Evolutionary conservation across 2,329 filamentous ascomycete species (phyloP), one percentile per base, ranked within the genome.

Genomic region (Xenoacremonium recifei): DNA sequence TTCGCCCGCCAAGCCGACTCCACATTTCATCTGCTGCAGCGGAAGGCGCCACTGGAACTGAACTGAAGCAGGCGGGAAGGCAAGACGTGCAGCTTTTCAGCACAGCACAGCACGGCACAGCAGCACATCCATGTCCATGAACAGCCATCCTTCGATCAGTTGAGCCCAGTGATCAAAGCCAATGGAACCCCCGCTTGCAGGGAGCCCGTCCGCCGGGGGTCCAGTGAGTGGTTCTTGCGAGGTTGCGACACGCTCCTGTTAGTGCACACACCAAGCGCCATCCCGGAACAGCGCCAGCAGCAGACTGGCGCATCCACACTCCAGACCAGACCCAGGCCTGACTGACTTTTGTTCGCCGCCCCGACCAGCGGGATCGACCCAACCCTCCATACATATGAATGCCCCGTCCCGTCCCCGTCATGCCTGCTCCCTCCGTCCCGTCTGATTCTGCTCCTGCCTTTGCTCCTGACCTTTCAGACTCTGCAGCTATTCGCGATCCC

Each of bases 331-430:
- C 29, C 23, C 23, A 9, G n/a, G n/a, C n/a, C n/a, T n/a, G n/a
- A n/a, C n/a, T n/a, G n/a, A n/a, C n/a, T n/a, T n/a, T n/a, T n/a
- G n/a, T n/a, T n/a, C n/a, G 9, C 16, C 17, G 7, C 23, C 7
- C 13, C 23, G 23, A 27, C 23, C 23, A 27, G 13, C 23, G 23
- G n/a, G 29, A 31, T 31, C 29, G 29, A 16, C 9, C 32, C 32
- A 34, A 34, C 32, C 32, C 18, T 34, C 32, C 50, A 48, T 53
- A 53, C 50, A 48, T 53, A 53, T 53, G 50, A 53, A 53, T 40
- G 50, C 44, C 50, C 50, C 47, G 36, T 52, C 44, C 50, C 49
- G 42, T 50, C 49, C 47, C 46, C 40, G 50, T 50, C 44, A 50
- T 50, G 47, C 42, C 45, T 36, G 25, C 44, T 42, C 33, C 40